Base-by-base conservation (phyloP, 2,329 filamentous ascomycete species). In the Colletotrichum graminicola region DNA sequence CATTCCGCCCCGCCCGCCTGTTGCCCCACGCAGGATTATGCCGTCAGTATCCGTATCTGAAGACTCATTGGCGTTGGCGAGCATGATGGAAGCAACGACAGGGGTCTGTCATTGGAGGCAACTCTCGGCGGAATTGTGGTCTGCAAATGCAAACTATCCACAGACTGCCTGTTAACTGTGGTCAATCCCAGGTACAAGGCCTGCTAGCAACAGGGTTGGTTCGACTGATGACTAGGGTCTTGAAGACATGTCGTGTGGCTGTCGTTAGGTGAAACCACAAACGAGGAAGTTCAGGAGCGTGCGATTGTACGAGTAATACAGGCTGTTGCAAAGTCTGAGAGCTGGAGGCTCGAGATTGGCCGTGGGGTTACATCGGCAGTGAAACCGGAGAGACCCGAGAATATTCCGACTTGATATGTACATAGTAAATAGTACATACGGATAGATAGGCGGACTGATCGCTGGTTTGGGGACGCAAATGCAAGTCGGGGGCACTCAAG, bases 381-480 rank as follows among this genome's bases (percentile, higher is more conserved):
- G 70, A 71, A 66, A 66, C 67, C 67, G 61, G 61, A 66, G n/a
- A 61, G 43, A 55, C 55, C 56, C 51, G 62, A 57, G 61, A 62
- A 66, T 43, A 43, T 71, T 66, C 70, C 56, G 39, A 52, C 55
- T 62, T 21, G 43, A 57, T 43, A 41, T 54, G 68, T 32, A 64
- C 60, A 64, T 55, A 51, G 55, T 60, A 64, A 64, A 64, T 55
- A 51, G 55, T 60, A 63, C 11, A 2, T n/a, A n/a, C n/a, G n/a
- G n/a, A n/a, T n/a, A 43, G 59, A 68, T 43, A 43, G 34, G 56
- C 18, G 34, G 34, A 47, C 32, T 43, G 14, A 11, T n/a, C 54
- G 41, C 23, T 56, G 61, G 39, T 52, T 51, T 18, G 34, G 60
- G 43, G 26, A 32, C 34, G 32, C 41, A 49, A 45, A 39, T 32